Percentiles rank a stretch among this genome's conserved stretches.
These are phyloP conservation scores for Pyrenophora teres DNA, from an alignment of 2,329 filamentous ascomycete species.

Conservation along the genomic window DNA sequence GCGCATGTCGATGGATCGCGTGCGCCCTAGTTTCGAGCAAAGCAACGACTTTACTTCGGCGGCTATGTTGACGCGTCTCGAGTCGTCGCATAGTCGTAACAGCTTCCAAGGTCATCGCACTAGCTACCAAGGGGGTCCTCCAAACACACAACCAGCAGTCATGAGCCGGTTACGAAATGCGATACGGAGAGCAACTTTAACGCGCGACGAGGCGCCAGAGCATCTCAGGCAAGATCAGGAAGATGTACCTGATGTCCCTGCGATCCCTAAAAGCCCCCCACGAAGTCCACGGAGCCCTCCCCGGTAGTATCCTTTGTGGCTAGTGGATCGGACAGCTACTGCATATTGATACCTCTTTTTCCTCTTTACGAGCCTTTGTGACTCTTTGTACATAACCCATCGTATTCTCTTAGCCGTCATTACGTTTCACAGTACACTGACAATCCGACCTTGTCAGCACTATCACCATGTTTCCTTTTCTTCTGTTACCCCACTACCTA, in stretches of 20 bases:
- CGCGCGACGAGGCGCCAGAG: conserved; percentile 37
- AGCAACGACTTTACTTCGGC: conserved; percentile 92
- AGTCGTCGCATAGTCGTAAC: conserved; percentile 61
- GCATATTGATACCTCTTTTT: conserved; percentile 6
- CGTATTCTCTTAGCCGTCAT: conserved; percentile 3
- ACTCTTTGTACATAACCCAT: conserved; percentile 11
- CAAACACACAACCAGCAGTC: conserved; percentile 19
- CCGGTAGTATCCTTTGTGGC: conserved; percentile 7
- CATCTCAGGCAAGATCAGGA: conserved; percentile 22
- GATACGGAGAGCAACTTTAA: conserved; percentile 40
- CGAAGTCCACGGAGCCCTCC: conserved; percentile 25
- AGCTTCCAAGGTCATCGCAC: conserved; percentile 32
- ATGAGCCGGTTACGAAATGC: conserved; percentile 40
- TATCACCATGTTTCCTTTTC: conserved; percentile 1
- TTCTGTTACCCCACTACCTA: background rate
- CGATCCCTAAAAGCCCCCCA: conserved; percentile 23
- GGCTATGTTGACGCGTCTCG: conserved; percentile 80
- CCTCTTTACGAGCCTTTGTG: conserved; percentile 4
- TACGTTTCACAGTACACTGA: background rate
- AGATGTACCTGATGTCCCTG: conserved; percentile 27
- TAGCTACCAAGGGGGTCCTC: conserved; percentile 27
- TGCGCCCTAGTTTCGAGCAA: conserved; percentile 81
- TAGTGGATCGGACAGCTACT: background rate
- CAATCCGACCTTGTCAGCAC: conserved; percentile 1
- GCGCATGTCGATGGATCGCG: conserved; percentile 82